Conservation (phyloP, 1,284 basidiomycete genomes). For the Marasmius fiardii region DNA sequence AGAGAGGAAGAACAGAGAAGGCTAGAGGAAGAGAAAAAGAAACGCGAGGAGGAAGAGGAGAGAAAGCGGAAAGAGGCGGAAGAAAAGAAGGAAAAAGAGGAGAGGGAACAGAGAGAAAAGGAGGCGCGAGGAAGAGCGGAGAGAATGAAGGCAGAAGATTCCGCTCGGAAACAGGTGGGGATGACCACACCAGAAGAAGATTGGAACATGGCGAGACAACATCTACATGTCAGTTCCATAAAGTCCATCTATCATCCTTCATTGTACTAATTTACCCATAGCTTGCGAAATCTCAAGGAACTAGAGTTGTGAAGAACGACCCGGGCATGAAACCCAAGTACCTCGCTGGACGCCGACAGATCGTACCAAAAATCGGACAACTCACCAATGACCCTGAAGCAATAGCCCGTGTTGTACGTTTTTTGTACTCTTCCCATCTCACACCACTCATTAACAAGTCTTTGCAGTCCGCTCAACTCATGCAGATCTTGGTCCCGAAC, state of each 20-base stretch:
- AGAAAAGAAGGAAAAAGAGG: constrained; percentile 31
- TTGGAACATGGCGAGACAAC: constrained; percentile 62
- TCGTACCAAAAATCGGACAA: constrained; percentile 91
- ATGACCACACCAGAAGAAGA: constrained; percentile 58
- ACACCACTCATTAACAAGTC: constrained; percentile 9
- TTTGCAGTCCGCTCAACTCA: constrained; percentile 49
- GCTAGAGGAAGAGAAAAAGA: constrained; percentile 30
- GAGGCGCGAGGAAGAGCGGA: constrained; percentile 28
- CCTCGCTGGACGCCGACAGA: constrained; percentile 73
- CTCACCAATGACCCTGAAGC: constrained; percentile 76
- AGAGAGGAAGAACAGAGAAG: constrained; percentile 30
- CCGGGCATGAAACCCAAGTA: constrained; percentile 52
- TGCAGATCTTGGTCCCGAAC: constrained; percentile 58
- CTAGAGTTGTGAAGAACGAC: constrained; percentile 71
- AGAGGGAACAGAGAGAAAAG: constrained; percentile 29
- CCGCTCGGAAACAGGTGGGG: constrained; percentile 36
- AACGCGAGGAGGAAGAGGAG: constrained; percentile 24
- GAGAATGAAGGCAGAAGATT: constrained; percentile 26
- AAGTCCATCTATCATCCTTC: constrained; percentile 2
- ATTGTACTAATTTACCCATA: constrained; percentile 24
- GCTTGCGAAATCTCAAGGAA: constrained; percentile 73
- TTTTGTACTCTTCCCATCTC: constrained; percentile 1
- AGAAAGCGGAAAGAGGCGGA: constrained; percentile 26
- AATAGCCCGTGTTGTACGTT: constrained; percentile 72
- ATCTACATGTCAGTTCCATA: constrained; percentile 51